A percentile compares a stretch with the other conserved stretches of the same genome.
Evolutionary conservation across 1,139 yeast species (phyloP).

Genomic region (Saccharomyces pastorianus): DNA sequence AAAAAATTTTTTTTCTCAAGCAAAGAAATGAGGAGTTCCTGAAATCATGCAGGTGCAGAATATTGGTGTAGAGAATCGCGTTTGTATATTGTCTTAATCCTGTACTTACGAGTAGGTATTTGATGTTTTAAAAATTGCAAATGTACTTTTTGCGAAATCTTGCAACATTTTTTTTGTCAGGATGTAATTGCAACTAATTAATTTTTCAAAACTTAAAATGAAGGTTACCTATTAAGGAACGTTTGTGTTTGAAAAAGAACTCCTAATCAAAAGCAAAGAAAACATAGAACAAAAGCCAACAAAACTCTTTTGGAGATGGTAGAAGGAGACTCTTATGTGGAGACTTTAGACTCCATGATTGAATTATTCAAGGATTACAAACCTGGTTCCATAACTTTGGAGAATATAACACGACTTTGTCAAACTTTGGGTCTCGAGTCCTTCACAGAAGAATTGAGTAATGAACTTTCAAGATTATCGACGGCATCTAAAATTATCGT

Average conservation of each 20-base stretch:
- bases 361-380: slow-evolving; percentile 27
- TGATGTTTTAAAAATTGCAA: background rate
- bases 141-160: background rate
- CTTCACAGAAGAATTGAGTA: slow-evolving; percentile 29
- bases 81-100: background rate
- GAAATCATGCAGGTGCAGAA: background rate
- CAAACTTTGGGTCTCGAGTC: slow-evolving; percentile 31
- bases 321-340: slow-evolving; percentile 18
- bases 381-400: slow-evolving; percentile 30
- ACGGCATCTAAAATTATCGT: slow-evolving; percentile 33
- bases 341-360: slow-evolving; percentile 25
- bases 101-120: background rate
- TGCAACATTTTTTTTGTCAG: background rate
- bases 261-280: background rate
- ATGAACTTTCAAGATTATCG: slow-evolving; percentile 25
- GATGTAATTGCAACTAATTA: background rate
- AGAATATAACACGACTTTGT: slow-evolving; percentile 31
- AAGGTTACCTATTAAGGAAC: background rate
- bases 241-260: background rate
- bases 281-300: background rate
- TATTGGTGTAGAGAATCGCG: background rate
- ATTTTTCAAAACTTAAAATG: background rate
- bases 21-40: background rate
- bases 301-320: background rate
- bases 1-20: background rate